phyloP scores from a whole-genome alignment of 345 rosid genomes.

The Odontarrhena argentea region DNA sequence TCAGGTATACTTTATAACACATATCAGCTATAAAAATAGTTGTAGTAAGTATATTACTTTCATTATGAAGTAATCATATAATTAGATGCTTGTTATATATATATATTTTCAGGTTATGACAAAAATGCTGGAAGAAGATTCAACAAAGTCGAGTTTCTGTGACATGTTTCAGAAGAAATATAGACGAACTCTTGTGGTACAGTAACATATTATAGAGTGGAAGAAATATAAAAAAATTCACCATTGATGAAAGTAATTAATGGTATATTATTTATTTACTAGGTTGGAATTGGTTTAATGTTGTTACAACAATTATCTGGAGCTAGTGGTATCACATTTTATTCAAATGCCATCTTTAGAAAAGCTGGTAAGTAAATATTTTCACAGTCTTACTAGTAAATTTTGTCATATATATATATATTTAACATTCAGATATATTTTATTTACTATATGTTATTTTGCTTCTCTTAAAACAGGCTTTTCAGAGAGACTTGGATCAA shows the following conservation, averaged over 20 bases:
- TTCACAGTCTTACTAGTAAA: background rate
- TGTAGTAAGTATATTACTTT: background rate
- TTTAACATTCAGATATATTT: background rate
- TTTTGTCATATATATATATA: background rate
- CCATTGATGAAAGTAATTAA: background rate
- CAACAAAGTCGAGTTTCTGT: conserved; percentile 33
- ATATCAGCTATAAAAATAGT: background rate
- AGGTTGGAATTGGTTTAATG: conserved; percentile 64
- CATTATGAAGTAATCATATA: background rate
- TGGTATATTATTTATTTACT: background rate
- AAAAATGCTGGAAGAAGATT: conserved; percentile 25
- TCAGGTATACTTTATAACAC: conserved; percentile 36
- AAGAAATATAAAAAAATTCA: background rate
- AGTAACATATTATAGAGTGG: background rate
- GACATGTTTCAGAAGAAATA: conserved; percentile 43
- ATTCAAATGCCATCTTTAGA: conserved; percentile 53
- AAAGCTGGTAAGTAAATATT: conserved; percentile 44
- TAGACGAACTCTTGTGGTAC: conserved; percentile 39
- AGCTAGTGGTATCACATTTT: conserved; percentile 45
- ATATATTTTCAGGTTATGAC: conserved; percentile 36
- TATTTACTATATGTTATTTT: background rate
- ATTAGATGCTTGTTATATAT: conserved; percentile 9
- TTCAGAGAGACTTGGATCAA: conserved; percentile 46
- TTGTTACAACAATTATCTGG: conserved; percentile 53
- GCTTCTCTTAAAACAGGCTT: conserved; percentile 28